phyloP scores from a whole-genome alignment of 2,329 filamentous ascomycete genomes.

The Ceratocystis colombiana region DNA sequence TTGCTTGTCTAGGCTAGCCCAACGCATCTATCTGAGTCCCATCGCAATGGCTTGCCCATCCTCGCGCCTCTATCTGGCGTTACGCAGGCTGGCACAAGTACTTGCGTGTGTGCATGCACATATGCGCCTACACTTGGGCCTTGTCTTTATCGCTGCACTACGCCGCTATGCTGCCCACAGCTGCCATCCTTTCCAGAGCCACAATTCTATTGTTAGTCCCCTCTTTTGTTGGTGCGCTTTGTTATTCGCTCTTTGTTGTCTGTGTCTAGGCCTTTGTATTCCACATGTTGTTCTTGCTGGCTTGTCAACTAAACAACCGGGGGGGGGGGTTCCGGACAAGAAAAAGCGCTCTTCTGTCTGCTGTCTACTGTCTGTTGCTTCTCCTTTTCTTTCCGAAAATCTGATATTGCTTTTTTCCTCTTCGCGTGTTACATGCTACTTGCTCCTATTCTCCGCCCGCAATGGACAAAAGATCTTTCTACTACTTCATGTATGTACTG shows the following conservation, averaged over 20 bases:
- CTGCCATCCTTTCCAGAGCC: not conserved
- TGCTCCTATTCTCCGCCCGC: not conserved
- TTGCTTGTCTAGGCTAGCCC: too few relatives aligned
- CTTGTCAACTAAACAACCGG: not conserved
- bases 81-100: not conserved
- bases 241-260: too few relatives aligned
- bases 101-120: not conserved
- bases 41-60: not conserved
- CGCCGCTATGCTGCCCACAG: not conserved
- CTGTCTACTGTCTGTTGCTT: too few relatives aligned
- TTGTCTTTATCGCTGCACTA: not conserved
- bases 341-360: not conserved
- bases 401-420: not conserved
- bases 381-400: not conserved
- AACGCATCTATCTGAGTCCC: too few relatives aligned
- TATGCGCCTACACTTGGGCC: not conserved
- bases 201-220: constrained; percentile 11
- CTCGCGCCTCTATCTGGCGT: not conserved
- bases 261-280: not conserved
- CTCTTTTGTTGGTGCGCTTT: not conserved
- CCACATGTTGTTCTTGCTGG: not conserved
- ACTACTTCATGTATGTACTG: not conserved
- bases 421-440: not conserved
- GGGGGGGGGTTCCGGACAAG: not conserved
- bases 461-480: constrained; percentile 3